A percentile compares a stretch with the other conserved stretches of the same genome.
phyloP scores from a whole-genome alignment of 768 basidiomycete genomes.

The Jaapia argillacea region DNA sequence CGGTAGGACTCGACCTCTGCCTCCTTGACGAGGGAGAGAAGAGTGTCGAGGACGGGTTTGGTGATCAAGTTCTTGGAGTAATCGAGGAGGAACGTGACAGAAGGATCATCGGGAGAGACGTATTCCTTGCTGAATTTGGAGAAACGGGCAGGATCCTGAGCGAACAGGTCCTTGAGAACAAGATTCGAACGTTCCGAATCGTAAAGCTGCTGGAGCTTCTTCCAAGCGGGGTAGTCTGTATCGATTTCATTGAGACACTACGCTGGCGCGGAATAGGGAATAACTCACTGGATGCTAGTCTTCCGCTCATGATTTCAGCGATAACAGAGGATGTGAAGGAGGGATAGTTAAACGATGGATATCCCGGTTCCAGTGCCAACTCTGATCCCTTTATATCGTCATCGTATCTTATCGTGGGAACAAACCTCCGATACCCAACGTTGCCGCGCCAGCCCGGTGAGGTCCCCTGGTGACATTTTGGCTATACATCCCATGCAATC shows the following conservation, averaged over 20 bases:
- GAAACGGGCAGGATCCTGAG: slow-evolving; percentile 81
- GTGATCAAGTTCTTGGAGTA: slow-evolving; percentile 97
- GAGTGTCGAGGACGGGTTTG: slow-evolving; percentile 65
- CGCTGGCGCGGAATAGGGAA: slow-evolving; percentile 2
- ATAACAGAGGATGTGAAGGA: no score
- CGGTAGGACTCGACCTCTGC: slow-evolving; percentile 77
- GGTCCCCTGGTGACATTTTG: no score
- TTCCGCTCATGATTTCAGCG: slow-evolving; percentile 60
- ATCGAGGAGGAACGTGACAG: slow-evolving; percentile 82
- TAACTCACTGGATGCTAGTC: slow-evolving; percentile 46
- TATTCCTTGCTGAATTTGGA: slow-evolving; percentile 75
- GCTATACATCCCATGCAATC: no score
- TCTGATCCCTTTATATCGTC: no score
- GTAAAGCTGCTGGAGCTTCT: slow-evolving; percentile 81
- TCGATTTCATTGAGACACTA: neutral
- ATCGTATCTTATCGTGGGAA: no score
- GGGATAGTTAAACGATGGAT: no score
- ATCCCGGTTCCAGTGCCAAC: no score
- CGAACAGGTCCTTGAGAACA: slow-evolving; percentile 88
- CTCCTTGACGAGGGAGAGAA: slow-evolving; percentile 77
- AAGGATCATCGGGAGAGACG: slow-evolving; percentile 50
- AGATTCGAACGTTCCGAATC: slow-evolving; percentile 63
- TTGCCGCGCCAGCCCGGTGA: no score
- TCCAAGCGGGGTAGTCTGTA: slow-evolving; percentile 82
- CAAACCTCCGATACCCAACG: no score